Conservation (phyloP, 257 asterid species). For the Rubia yunnanensis region DNA sequence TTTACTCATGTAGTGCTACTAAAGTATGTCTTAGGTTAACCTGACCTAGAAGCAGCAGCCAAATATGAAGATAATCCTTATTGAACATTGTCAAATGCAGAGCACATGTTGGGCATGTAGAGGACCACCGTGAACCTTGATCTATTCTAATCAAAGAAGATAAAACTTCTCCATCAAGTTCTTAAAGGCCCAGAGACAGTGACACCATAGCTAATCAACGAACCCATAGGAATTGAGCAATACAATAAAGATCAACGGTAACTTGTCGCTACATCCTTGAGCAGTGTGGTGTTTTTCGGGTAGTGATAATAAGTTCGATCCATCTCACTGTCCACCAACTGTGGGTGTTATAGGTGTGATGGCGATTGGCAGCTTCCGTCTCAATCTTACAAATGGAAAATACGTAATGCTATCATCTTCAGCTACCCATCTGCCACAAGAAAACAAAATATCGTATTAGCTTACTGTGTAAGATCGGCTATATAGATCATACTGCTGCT, state of each 20-base stretch:
- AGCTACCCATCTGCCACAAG: constrained; percentile 63
- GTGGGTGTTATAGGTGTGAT: constrained; percentile 25
- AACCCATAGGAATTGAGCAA: too few relatives aligned
- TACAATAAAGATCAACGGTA: not conserved
- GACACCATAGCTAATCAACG: constrained; percentile 28
- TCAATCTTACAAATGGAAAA: constrained; percentile 90
- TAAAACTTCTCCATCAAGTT: constrained; percentile 4
- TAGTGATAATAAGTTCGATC: not conserved
- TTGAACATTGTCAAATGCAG: constrained; percentile 6
- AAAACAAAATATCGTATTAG: constrained; percentile 23
- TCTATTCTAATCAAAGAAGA: constrained; percentile 10
- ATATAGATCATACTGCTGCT: not conserved
- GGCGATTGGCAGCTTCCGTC: constrained; percentile 79
- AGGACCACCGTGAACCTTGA: constrained; percentile 31
- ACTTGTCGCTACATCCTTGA: too few relatives aligned
- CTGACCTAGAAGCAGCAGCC: not conserved
- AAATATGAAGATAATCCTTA: not conserved
- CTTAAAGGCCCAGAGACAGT: constrained; percentile 13
- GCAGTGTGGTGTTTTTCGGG: too few relatives aligned
- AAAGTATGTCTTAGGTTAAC: not conserved
- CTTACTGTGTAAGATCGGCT: not conserved
- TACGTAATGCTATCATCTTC: constrained; percentile 72
- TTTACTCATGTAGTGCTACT: not conserved
- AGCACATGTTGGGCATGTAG: constrained; percentile 25
- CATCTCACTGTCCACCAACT: not conserved